These are phyloP conservation scores for Crataegus laevigata DNA, from an alignment of 306 rosid species.

Conservation along the genomic window DNA sequence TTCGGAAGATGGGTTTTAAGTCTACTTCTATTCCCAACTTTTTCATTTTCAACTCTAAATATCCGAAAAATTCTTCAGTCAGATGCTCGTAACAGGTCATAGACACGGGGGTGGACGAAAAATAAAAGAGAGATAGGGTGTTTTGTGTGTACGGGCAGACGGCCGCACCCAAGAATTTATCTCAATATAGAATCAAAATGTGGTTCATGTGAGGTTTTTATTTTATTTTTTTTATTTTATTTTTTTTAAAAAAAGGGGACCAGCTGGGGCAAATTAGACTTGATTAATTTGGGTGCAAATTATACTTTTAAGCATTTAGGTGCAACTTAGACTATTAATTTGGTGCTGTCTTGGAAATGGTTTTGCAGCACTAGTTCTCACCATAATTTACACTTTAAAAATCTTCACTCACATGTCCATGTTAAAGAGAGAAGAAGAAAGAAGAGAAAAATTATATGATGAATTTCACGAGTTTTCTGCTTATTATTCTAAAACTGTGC, in stretches of 20 bases:
- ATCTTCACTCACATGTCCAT: neutral
- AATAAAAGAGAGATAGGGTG: neutral
- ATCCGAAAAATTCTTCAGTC: neutral
- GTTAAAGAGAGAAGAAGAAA: neutral
- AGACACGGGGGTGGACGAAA: neutral
- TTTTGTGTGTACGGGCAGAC: neutral
- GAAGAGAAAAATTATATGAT: neutral
- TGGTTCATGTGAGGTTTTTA: neutral
- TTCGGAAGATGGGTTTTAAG: neutral
- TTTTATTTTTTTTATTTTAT: too few species aligned
- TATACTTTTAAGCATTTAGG: neutral
- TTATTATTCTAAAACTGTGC: neutral
- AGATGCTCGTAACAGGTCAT: too few species aligned
- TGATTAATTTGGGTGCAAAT: neutral
- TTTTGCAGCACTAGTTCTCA: neutral
- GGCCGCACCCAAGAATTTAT: neutral
- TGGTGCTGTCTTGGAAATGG: neutral
- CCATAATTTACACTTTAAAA: neutral
- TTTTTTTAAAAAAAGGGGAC: too few species aligned
- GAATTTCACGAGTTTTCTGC: neutral
- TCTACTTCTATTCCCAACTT: neutral
- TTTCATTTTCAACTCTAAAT: neutral
- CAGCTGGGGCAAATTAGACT: too few species aligned
- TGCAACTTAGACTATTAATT: neutral
- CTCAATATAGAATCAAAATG: neutral